Conservation (phyloP, 768 basidiomycete species). For the Pisolithus marmoratus region DNA sequence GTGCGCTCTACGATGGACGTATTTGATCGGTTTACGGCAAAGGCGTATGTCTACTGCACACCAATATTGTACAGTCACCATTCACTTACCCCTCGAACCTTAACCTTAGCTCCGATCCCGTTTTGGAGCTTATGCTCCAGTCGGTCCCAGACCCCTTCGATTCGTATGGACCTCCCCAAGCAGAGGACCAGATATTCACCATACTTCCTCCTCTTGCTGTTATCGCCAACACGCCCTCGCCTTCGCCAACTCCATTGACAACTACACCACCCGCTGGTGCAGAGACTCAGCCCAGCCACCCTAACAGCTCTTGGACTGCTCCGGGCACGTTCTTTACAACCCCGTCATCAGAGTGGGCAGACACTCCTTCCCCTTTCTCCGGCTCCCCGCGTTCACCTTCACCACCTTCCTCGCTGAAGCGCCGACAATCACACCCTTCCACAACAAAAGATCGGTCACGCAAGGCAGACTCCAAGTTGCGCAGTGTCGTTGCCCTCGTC, state of each 20-base stretch:
- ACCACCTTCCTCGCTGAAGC: constrained; percentile 42
- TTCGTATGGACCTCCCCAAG: constrained; percentile 80
- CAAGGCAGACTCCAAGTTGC: constrained; percentile 63
- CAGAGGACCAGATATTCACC: constrained; percentile 89
- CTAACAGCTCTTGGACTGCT: constrained; percentile 47
- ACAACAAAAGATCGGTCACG: constrained; percentile 35
- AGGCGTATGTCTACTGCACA: constrained; percentile 55
- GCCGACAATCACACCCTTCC: constrained; percentile 50
- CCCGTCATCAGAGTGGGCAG: constrained; percentile 54
- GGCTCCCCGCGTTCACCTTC: constrained; percentile 48
- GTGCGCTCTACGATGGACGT: constrained; percentile 90
- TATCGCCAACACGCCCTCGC: constrained; percentile 59
- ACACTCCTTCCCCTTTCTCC: constrained; percentile 31
- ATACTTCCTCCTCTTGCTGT: constrained; percentile 82
- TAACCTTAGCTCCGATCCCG: constrained; percentile 68
- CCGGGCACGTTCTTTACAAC: constrained; percentile 43
- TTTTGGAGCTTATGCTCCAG: constrained; percentile 87
- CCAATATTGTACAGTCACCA: constrained; percentile 1
- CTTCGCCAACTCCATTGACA: constrained; percentile 56
- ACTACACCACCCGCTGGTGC: constrained; percentile 34
- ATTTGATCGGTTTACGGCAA: constrained; percentile 81
- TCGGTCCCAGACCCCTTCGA: constrained; percentile 91
- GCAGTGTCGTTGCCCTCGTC: constrained; percentile 65
- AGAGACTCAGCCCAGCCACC: constrained; percentile 34
- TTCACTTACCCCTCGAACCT: constrained; percentile 9